phyloP scores from a whole-genome alignment of 768 basidiomycete genomes.

The Gymnopilus junonius region DNA sequence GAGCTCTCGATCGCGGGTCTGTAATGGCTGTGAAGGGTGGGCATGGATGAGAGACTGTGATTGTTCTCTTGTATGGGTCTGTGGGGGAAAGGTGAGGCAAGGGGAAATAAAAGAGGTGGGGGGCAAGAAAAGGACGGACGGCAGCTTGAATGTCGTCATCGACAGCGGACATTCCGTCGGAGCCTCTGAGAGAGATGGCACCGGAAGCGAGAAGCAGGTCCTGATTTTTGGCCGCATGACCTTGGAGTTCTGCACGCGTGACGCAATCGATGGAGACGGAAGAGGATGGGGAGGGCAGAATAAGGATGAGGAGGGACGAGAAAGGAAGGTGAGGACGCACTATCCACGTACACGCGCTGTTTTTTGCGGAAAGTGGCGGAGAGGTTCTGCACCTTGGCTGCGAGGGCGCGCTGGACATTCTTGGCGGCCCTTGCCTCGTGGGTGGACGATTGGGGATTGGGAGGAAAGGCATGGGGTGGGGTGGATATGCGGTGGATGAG shows the following conservation, averaged over 20 bases:
- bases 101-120: constrained; percentile 5
- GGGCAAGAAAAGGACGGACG: constrained; percentile 49
- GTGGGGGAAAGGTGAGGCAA: constrained; percentile 10
- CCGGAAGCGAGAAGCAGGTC: constrained; percentile 92
- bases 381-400: constrained; percentile 94
- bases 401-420: constrained; percentile 94
- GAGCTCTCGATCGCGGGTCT: constrained; percentile 68
- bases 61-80: constrained; percentile 42
- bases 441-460: constrained; percentile 43
- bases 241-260: constrained; percentile 76
- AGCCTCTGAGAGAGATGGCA: constrained; percentile 78
- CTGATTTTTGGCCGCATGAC: constrained; percentile 97
- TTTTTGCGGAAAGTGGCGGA: constrained; percentile 95
- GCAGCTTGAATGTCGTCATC: constrained; percentile 92
- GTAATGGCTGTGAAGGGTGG: constrained; percentile 44
- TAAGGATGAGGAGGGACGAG: constrained; percentile 19
- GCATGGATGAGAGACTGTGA: constrained; percentile 46
- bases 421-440: constrained; percentile 72
- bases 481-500: constrained; percentile 80
- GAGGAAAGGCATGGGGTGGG: constrained; percentile 67
- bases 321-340: constrained; percentile 55
- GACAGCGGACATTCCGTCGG: constrained; percentile 81
- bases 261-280: constrained; percentile 21
- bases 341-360: constrained; percentile 98
- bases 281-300: constrained; percentile 17